Conservation (phyloP, 441 rosid genomes). For the Populus hybrid region DNA sequence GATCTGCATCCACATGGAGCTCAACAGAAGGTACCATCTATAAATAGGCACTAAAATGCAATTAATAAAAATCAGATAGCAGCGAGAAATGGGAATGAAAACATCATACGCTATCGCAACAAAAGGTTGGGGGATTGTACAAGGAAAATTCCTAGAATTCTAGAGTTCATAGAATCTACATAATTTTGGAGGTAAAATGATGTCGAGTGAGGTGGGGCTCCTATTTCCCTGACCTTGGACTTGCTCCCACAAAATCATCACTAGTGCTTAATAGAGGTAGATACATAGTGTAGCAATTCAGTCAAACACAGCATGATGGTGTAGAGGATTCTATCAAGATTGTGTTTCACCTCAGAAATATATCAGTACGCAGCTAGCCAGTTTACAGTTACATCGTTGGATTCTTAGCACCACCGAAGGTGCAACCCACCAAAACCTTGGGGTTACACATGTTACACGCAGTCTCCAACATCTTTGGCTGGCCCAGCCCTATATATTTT, state of each 20-base stretch:
- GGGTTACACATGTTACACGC: not conserved
- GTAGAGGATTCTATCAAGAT: conserved; percentile 12
- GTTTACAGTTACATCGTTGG: not conserved
- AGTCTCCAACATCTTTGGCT: not conserved
- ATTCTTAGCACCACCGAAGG: not conserved
- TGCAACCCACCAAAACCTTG: conserved; percentile 1
- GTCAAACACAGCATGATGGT: conserved; percentile 7
- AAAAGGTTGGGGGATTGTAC: not conserved
- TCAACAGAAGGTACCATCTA: not conserved
- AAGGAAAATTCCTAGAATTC: not conserved
- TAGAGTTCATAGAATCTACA: not conserved
- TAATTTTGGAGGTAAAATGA: conserved; percentile 10
- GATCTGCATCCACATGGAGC: not conserved
- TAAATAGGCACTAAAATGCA: not conserved
- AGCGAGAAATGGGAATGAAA: not conserved
- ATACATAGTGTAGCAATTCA: not conserved
- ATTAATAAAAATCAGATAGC: not conserved
- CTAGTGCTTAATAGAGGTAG: not conserved
- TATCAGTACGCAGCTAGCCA: not conserved
- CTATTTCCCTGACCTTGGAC: not conserved
- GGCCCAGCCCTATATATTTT: not conserved
- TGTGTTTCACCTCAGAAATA: not conserved
- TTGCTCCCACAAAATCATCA: conserved; percentile 10
- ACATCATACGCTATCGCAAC: not conserved
- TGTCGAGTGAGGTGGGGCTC: conserved; percentile 18